Conservation (phyloP, 305 asterid genomes). For the Fraxinus ornus region DNA sequence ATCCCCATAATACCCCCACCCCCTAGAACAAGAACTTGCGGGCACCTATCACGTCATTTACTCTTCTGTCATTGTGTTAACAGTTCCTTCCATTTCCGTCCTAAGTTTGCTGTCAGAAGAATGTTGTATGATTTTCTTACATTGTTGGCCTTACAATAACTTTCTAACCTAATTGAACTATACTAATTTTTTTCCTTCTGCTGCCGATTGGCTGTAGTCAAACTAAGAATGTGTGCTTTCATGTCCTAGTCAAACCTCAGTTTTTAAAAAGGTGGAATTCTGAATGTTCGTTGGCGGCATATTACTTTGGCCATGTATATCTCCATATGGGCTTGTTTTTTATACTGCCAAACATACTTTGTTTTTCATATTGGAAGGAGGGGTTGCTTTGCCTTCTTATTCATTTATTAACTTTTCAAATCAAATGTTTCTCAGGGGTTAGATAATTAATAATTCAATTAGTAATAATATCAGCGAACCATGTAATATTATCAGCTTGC, state of each 20-base stretch:
- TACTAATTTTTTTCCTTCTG: neutral
- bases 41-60: neutral
- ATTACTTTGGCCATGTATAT: neutral
- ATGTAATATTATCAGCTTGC: neutral
- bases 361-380: neutral
- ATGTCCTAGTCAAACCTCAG: neutral
- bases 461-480: neutral
- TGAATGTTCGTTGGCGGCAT: neutral
- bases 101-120: neutral
- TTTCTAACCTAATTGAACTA: neutral
- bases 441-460: neutral
- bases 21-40: neutral
- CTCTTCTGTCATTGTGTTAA: neutral
- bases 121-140: neutral
- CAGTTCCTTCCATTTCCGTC: neutral
- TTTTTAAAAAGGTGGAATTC: neutral
- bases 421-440: neutral
- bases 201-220: neutral
- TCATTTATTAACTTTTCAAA: neutral
- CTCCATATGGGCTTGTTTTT: neutral
- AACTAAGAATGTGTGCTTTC: slow-evolving; percentile 11
- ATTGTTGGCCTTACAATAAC: neutral
- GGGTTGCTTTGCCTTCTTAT: neutral
- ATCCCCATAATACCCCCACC: neutral
- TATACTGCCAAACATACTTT: neutral